phyloP scores from a whole-genome alignment of 768 basidiomycete species.

The Agrocybe pediades region DNA sequence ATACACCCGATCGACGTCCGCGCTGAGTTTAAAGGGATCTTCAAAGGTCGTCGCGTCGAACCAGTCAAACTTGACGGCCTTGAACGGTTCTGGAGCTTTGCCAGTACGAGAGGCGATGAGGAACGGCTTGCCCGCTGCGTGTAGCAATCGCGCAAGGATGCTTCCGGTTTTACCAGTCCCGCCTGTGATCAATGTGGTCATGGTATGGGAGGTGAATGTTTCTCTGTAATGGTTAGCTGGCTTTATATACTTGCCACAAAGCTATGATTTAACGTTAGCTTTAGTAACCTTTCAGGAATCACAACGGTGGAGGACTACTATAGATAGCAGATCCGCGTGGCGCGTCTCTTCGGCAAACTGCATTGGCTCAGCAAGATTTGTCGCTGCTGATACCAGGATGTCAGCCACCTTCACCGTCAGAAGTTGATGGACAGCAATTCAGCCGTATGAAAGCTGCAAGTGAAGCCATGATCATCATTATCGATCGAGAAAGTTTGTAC shows the following conservation, averaged over 20 bases:
- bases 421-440: too few species aligned
- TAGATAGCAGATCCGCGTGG: too few species aligned
- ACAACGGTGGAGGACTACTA: too few species aligned
- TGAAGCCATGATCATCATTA: too few species aligned
- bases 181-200: constrained; percentile 37
- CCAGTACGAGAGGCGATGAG: constrained; percentile 30
- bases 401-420: too few species aligned
- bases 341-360: too few species aligned
- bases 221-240: not conserved
- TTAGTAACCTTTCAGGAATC: too few species aligned
- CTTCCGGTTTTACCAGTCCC: constrained; percentile 32
- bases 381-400: too few species aligned
- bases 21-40: constrained; percentile 26
- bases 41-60: constrained; percentile 27
- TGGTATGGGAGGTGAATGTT: not conserved
- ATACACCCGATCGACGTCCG: constrained; percentile 22
- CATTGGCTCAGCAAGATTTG: too few species aligned
- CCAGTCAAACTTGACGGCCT: constrained; percentile 33
- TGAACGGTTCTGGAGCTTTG: constrained; percentile 23
- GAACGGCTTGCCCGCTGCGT: constrained; percentile 21
- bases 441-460: too few species aligned
- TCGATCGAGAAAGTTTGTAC: not conserved
- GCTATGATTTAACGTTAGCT: not conserved
- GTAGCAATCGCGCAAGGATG: constrained; percentile 25
- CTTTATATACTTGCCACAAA: not conserved